These are phyloP conservation scores for Dioszegia aurantiaca DNA, from an alignment of 768 basidiomycete genomes.

Conservation along the genomic window DNA sequence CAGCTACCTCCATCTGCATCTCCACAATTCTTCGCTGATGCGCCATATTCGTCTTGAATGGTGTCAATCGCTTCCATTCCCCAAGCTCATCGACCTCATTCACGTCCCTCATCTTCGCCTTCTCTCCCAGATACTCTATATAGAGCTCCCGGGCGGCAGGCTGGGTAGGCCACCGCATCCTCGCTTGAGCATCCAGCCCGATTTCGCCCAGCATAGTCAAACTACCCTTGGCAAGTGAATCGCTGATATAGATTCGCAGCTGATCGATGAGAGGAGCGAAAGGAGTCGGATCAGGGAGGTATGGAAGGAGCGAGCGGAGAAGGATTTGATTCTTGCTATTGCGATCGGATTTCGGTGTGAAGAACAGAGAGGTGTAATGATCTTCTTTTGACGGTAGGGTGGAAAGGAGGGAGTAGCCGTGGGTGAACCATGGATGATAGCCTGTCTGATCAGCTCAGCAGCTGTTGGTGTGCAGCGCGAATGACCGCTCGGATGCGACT, in stretches of 20 bases:
- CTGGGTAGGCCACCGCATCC: constrained; percentile 37
- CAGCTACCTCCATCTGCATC: constrained; percentile 78
- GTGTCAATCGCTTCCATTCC: constrained; percentile 73
- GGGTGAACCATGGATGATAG: constrained; percentile 91
- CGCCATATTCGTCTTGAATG: constrained; percentile 71
- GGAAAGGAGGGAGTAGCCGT: constrained; percentile 63
- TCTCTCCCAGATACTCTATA: constrained; percentile 10
- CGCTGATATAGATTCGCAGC: constrained; percentile 62
- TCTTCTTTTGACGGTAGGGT: constrained; percentile 59
- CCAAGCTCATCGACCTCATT: constrained; percentile 62
- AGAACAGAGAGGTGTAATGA: constrained; percentile 74
- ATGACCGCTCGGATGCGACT: too few relatives aligned
- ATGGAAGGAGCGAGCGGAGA: constrained; percentile 63
- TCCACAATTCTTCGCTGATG: constrained; percentile 82
- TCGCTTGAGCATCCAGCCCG: constrained; percentile 70
- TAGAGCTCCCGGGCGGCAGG: constrained; percentile 28
- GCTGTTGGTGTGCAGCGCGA: not conserved
- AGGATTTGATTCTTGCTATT: constrained; percentile 48
- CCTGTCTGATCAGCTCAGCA: constrained; percentile 56
- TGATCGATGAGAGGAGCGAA: constrained; percentile 62
- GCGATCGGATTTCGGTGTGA: constrained; percentile 47
- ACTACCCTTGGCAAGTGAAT: constrained; percentile 56
- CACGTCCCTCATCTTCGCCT: not conserved
- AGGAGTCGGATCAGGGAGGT: constrained; percentile 69
- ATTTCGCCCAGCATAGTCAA: constrained; percentile 87